Conservation (phyloP, 345 rosid genomes). For the Citrus inodora region DNA sequence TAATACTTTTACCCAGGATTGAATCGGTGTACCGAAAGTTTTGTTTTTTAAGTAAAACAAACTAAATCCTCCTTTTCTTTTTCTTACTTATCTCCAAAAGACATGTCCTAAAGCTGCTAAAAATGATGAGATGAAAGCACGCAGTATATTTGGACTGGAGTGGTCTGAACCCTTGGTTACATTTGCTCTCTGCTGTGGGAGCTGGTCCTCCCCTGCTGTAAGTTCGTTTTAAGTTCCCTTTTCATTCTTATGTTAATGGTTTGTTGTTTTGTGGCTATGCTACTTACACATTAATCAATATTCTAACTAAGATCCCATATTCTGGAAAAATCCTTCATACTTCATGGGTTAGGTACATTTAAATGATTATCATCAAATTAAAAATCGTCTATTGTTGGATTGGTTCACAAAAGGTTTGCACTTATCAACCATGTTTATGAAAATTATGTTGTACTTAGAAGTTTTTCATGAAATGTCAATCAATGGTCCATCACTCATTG, state of each 20-base stretch:
- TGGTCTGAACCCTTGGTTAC: constrained; percentile 91
- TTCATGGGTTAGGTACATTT: background rate
- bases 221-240: constrained; percentile 23
- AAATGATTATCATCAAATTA: background rate
- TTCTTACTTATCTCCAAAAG: constrained; percentile 25
- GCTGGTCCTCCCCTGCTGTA: constrained; percentile 96
- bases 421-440: background rate
- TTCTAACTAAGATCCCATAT: background rate
- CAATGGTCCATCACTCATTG: background rate
- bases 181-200: constrained; percentile 87
- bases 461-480: background rate
- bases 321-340: background rate
- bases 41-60: background rate
- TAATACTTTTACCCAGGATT: background rate
- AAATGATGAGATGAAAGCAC: constrained; percentile 67
- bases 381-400: background rate
- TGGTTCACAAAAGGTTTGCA: no score
- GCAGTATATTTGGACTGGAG: constrained; percentile 64
- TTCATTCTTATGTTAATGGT: background rate
- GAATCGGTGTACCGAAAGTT: background rate
- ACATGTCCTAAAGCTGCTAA: constrained; percentile 66
- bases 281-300: background rate
- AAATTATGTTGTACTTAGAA: background rate
- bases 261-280: background rate
- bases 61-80: background rate